These are phyloP conservation scores for Ceratonia siliqua DNA, from an alignment of 306 rosid species.

Conservation along the genomic window DNA sequence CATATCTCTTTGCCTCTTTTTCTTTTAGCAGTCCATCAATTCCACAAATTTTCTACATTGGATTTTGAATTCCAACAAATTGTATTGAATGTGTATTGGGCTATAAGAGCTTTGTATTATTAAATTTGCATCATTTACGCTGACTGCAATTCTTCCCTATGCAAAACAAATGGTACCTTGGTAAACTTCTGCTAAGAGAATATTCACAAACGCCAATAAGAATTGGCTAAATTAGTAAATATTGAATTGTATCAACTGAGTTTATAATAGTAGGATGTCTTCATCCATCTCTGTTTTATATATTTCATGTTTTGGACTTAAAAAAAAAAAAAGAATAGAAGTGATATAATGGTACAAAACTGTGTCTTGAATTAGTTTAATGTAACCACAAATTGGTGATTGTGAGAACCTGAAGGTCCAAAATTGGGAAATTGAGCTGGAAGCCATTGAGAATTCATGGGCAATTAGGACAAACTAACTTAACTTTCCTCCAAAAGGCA, in stretches of 20 bases:
- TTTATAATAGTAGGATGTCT: too few relatives aligned
- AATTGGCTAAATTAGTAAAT: too few relatives aligned
- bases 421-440: slow-evolving; percentile 9
- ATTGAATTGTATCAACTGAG: slow-evolving; percentile 35
- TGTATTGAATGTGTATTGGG: slow-evolving; percentile 20
- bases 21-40: too few relatives aligned
- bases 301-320: too few relatives aligned
- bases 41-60: slow-evolving; percentile 34
- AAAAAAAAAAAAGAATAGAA: not conserved
- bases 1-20: too few relatives aligned
- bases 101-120: not conserved
- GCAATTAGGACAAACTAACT: slow-evolving; percentile 29
- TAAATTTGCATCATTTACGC: not conserved
- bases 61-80: slow-evolving; percentile 39
- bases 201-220: too few relatives aligned
- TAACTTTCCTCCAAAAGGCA: slow-evolving; percentile 32
- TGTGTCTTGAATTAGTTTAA: not conserved
- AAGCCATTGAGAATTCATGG: slow-evolving; percentile 6
- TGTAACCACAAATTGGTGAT: slow-evolving; percentile 8
- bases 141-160: slow-evolving; percentile 30
- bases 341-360: not conserved
- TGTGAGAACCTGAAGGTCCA: not conserved
- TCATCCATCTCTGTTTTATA: too few relatives aligned
- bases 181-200: too few relatives aligned
- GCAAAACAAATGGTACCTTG: slow-evolving; percentile 29